Evolutionary conservation across 306 rosid species (phyloP), one percentile per base, ranked within the genome.

Genomic region (Boehmeria nivea): DNA sequence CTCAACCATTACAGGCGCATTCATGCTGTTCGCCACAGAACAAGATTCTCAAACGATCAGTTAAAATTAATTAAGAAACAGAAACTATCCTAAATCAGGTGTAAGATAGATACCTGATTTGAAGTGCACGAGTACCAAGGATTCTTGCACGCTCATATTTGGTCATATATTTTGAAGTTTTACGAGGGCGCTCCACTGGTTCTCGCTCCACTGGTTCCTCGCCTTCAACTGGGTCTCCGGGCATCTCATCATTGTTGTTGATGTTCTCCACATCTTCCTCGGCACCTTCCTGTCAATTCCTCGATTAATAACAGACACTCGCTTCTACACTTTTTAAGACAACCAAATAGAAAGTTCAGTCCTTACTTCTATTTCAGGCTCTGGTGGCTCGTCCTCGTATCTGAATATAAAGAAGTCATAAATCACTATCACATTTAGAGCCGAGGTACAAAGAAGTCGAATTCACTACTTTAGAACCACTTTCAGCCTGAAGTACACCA

Each of bases 1-100:
- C 82, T 87, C 95, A 0, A 87, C 98, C 95, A 90, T 86, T 16
- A 90, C 91, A 69, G 97, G 98, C 24, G 95, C 95, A 59, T 90
- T 90, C 98, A 90, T 86, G 74, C 98, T 84, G 95, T 48, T 39
- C 63, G 69, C 14, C 61, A 51, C 59, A 36, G 37, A 64, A 45
- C 5, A 34, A 51, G 52, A 19, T 63, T 42, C 27, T 61, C 24
- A 48, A 50, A 3, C 2, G 3, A 47, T 53, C 62, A 46, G 24
- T 45, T 53, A 45, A 22, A 57, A 31, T 4, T 23, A 37, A 57
- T 13, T 10, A 27, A n/a, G n/a, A 23, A 16, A 23, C 25, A 40
- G 24, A 16, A 8, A 24, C 17, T 40, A 1, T 8, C 10, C 10
- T 40, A 10, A 56, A 22, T 20, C 11, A 12, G 25, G 42, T 42